These are phyloP conservation scores for Fusarium nisikadoi DNA, from an alignment of 2,329 filamentous ascomycete genomes.

Conservation along the genomic window DNA sequence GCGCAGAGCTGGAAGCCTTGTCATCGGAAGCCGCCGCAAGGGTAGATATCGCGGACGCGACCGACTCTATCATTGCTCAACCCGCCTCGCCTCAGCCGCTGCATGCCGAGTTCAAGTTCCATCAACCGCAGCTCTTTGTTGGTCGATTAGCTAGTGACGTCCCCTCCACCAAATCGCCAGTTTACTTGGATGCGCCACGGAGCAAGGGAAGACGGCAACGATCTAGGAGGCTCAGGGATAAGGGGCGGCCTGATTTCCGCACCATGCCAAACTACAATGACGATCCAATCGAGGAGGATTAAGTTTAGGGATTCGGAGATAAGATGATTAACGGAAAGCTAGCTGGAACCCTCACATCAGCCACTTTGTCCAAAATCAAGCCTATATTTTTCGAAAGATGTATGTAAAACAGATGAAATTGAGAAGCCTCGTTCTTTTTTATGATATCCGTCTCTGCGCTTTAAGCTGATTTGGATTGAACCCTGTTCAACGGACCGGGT, in stretches of 20 bases:
- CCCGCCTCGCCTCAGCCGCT: slow-evolving; percentile 29
- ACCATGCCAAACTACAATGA: slow-evolving; percentile 47
- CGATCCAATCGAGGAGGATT: slow-evolving; percentile 49
- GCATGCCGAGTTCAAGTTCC: slow-evolving; percentile 42
- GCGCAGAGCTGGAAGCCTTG: not conserved
- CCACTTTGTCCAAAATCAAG: not conserved
- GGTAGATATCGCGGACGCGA: slow-evolving; percentile 11
- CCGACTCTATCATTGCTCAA: slow-evolving; percentile 24
- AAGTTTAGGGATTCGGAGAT: slow-evolving; percentile 5
- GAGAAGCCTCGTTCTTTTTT: not conserved
- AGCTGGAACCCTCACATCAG: not conserved
- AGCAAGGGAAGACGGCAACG: slow-evolving; percentile 26
- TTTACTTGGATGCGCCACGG: not conserved
- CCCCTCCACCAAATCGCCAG: not conserved
- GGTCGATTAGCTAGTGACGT: slow-evolving; percentile 42
- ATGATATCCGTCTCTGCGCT: not conserved
- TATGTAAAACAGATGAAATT: not conserved
- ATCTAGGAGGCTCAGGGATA: slow-evolving; percentile 33
- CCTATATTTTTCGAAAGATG: not conserved
- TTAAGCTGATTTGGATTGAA: not conserved
- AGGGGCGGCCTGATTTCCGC: slow-evolving; percentile 48
- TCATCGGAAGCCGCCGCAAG: slow-evolving; percentile 4
- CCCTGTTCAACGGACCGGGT: not conserved
- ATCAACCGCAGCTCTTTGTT: slow-evolving; percentile 48
- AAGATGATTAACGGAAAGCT: not conserved